A percentile compares a stretch with the other conserved stretches of the same genome.
Conservation (phyloP, 2,329 filamentous ascomycete genomes). For the Pseudogymnoascus destructans region DNA sequence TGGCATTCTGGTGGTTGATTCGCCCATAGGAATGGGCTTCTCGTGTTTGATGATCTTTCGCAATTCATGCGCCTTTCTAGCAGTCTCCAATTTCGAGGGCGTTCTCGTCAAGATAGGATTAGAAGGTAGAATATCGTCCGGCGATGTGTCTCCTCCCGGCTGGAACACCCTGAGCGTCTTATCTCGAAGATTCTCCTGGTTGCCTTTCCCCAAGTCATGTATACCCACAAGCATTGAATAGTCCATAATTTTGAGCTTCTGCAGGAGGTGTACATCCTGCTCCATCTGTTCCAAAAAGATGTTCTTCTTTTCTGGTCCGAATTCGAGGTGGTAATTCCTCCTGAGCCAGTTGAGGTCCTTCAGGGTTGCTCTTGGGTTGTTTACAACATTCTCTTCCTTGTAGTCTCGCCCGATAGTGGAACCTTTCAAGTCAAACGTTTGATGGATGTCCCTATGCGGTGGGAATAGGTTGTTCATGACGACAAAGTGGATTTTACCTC, state of each 20-base stretch:
- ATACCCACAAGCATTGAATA: slow-evolving; percentile 93
- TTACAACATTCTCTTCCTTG: slow-evolving; percentile 71
- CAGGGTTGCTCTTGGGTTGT: slow-evolving; percentile 82
- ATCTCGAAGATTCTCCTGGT: slow-evolving; percentile 81
- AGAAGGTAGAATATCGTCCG: slow-evolving; percentile 37
- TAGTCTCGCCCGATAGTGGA: slow-evolving; percentile 91
- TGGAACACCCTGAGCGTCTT: slow-evolving; percentile 93
- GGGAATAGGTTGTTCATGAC: slow-evolving; percentile 99
- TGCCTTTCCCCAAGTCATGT: slow-evolving; percentile 78
- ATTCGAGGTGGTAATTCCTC: slow-evolving; percentile 70
- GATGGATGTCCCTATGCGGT: slow-evolving; percentile 91
- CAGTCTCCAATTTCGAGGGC: slow-evolving; percentile 84
- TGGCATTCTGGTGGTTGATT: slow-evolving; percentile 74
- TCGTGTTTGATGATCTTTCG: slow-evolving; percentile 86
- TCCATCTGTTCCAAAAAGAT: slow-evolving; percentile 83
- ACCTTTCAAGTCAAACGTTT: slow-evolving; percentile 93
- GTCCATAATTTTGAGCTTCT: slow-evolving; percentile 93
- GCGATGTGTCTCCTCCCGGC: slow-evolving; percentile 55
- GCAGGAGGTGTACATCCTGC: slow-evolving; percentile 72
- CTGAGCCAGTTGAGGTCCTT: slow-evolving; percentile 97
- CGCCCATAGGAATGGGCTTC: slow-evolving; percentile 82
- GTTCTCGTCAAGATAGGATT: slow-evolving; percentile 64
- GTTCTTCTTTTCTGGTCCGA: slow-evolving; percentile 77
- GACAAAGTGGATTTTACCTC: slow-evolving; percentile 96
- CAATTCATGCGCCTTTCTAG: slow-evolving; percentile 79